Evolutionary conservation across 2,329 filamentous ascomycete species (phyloP).

Genomic region (Drechslerella stenobrocha): DNA sequence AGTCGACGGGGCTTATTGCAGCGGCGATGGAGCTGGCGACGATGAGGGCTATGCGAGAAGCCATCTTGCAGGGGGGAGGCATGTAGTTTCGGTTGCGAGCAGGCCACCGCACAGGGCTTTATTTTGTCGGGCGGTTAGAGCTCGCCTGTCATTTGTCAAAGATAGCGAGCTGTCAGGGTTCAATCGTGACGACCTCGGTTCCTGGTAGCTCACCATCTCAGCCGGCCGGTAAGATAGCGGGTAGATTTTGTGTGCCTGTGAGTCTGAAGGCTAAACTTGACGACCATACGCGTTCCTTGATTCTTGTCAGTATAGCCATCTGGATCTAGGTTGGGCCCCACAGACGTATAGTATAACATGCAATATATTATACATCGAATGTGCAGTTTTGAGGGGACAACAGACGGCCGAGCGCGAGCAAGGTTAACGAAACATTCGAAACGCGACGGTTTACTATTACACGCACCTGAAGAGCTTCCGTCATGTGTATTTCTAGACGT

Average conservation of each 20-base stretch:
- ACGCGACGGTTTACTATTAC: too few relatives aligned
- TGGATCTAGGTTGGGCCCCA: too few relatives aligned
- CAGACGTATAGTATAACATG: too few relatives aligned
- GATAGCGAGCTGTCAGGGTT: constrained; percentile 14
- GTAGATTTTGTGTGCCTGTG: constrained; percentile 23
- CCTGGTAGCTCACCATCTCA: too few relatives aligned
- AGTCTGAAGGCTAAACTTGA: background rate
- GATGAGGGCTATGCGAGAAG: background rate
- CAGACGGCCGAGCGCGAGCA: too few relatives aligned
- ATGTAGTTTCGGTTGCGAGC: constrained; percentile 5
- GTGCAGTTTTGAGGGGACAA: too few relatives aligned
- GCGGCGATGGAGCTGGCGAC: too few relatives aligned
- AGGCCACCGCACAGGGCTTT: constrained; percentile 26
- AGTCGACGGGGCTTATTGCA: too few relatives aligned
- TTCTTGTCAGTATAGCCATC: background rate
- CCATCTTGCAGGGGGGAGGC: background rate
- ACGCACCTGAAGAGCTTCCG: too few relatives aligned
- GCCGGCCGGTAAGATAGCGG: constrained; percentile 38
- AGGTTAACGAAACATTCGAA: too few relatives aligned
- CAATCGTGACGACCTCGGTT: constrained; percentile 11
- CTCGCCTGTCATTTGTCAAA: constrained; percentile 25
- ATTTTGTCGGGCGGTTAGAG: constrained; percentile 30
- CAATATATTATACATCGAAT: too few relatives aligned
- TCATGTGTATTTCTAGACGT: too few relatives aligned
- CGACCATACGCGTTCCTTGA: background rate